Conservation (phyloP, 768 basidiomycete genomes). For the Tylopilus rubrobrunneus region DNA sequence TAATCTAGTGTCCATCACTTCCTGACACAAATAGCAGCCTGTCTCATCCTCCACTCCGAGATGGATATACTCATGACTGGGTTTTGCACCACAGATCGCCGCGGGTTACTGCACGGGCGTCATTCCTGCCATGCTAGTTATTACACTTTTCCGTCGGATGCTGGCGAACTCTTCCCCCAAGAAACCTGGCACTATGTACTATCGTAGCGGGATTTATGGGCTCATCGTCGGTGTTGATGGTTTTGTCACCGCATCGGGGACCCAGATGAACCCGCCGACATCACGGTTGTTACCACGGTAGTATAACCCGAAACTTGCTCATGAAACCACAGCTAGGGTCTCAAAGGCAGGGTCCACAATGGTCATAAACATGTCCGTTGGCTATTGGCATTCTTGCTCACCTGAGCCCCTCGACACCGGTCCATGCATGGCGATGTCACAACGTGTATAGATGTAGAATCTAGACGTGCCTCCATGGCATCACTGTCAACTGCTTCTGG, state of each 20-base stretch:
- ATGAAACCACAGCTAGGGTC: conserved; percentile 4
- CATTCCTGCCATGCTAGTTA: background rate
- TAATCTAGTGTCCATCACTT: background rate
- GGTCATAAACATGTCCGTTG: conserved; percentile 5
- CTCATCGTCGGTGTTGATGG: background rate
- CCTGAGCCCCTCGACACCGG: background rate
- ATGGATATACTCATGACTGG: background rate
- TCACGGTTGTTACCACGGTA: background rate
- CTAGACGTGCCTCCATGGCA: background rate
- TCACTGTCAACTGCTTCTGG: background rate
- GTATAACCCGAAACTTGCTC: background rate
- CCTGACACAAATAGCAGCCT: background rate
- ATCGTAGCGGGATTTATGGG: background rate
- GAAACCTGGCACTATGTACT: background rate
- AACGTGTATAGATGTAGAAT: background rate
- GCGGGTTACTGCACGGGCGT: conserved; percentile 1
- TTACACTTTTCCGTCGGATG: background rate
- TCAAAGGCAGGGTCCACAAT: background rate
- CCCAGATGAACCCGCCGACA: conserved; percentile 1
- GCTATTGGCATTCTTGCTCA: background rate
- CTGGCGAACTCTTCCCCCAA: background rate
- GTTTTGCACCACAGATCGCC: conserved; percentile 1
- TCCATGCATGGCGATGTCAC: background rate
- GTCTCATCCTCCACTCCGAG: background rate
- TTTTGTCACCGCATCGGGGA: conserved; percentile 1